Percentiles rank a stretch among this genome's conserved stretches.
Evolutionary conservation across 192 early-diverging fungal genomes (phyloP).

Genomic region (Jimgerdemannia flammicorona): DNA sequence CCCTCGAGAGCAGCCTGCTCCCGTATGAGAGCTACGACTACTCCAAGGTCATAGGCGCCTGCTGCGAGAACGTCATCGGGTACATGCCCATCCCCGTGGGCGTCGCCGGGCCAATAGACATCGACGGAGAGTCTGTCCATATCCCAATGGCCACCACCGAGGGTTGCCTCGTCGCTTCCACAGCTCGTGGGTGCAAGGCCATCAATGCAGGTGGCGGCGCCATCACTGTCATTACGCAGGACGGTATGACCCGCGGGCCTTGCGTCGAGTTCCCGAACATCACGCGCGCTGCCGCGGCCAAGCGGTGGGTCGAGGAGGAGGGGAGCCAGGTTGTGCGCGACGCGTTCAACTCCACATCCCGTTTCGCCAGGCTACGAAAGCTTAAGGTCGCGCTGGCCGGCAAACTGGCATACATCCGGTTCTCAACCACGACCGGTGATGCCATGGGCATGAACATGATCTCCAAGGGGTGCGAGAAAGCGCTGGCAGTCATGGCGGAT

Average conservation of each 20-base stretch:
- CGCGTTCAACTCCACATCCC: conserved; percentile 83
- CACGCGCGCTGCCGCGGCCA: conserved; percentile 58
- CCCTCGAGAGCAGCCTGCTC: conserved; percentile 60
- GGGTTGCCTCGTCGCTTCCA: conserved; percentile 85
- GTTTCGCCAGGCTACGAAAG: conserved; percentile 80
- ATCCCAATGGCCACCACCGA: conserved; percentile 97
- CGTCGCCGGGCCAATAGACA: conserved; percentile 81
- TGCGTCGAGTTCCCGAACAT: conserved; percentile 82
- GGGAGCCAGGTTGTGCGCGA: conserved; percentile 61
- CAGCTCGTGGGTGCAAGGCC: conserved; percentile 92
- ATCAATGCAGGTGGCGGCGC: conserved; percentile 87
- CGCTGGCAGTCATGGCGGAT: conserved; percentile 58
- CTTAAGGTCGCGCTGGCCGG: conserved; percentile 86
- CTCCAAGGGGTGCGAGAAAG: conserved; percentile 89
- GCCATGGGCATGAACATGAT: conserved; percentile 99
- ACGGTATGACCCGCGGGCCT: conserved; percentile 93
- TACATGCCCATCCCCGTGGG: conserved; percentile 91
- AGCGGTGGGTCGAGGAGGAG: conserved; percentile 68
- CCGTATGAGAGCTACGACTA: conserved; percentile 90
- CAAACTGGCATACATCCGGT: conserved; percentile 80
- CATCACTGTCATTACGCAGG: conserved; percentile 67
- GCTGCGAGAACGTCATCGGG: conserved; percentile 96
- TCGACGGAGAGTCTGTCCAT: conserved; percentile 79
- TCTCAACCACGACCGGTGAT: conserved; percentile 88
- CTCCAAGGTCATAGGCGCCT: conserved; percentile 81